Evolutionary conservation across 2,329 filamentous ascomycete genomes (phyloP).

Genomic region (Zasmidium angulare): DNA sequence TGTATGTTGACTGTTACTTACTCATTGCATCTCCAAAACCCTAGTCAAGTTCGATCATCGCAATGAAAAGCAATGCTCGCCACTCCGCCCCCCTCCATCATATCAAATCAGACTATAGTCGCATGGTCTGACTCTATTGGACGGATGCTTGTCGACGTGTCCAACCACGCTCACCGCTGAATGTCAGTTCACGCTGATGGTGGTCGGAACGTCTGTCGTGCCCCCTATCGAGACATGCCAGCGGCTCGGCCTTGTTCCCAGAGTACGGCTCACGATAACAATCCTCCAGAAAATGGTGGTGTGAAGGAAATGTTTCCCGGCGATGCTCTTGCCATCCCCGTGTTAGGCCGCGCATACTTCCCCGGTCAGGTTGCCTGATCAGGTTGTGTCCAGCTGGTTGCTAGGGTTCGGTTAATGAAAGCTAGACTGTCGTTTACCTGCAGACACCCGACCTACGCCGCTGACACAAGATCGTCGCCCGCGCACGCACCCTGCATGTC

Average conservation of each 20-base stretch:
- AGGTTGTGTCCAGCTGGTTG: no score
- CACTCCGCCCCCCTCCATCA: neutral
- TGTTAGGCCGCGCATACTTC: no score
- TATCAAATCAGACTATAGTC: neutral
- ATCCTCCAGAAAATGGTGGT: neutral
- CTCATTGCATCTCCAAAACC: neutral
- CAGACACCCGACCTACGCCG: no score
- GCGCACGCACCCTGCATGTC: no score
- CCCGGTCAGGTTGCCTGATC: no score
- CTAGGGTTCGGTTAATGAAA: no score
- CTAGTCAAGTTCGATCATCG: no score
- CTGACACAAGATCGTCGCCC: no score
- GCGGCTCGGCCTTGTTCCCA: neutral
- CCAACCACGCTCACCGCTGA: constrained; percentile 5
- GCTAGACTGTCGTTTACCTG: no score
- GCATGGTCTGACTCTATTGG: neutral
- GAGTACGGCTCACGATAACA: neutral
- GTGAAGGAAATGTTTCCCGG: neutral
- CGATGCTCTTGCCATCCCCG: neutral
- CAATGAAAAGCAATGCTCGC: neutral
- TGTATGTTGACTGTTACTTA: neutral
- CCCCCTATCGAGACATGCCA: neutral
- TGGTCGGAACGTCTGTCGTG: neutral
- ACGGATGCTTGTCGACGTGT: neutral
- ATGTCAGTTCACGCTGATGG: neutral